phyloP scores from a whole-genome alignment of 164 flowering plant species.

The Piper longum region DNA sequence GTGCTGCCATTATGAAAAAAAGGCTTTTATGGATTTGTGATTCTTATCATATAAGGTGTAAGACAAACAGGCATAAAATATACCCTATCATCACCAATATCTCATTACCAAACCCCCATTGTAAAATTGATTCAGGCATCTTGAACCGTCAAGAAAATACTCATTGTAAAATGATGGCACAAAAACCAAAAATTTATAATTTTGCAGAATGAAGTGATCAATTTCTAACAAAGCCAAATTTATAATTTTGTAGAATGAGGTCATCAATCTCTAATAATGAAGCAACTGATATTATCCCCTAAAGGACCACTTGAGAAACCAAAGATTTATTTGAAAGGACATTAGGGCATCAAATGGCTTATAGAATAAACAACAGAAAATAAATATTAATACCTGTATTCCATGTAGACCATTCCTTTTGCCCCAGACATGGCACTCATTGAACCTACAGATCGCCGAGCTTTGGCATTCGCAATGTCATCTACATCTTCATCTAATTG shows the following conservation, averaged over 20 bases:
- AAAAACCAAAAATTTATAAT: not conserved
- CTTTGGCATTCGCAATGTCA: slow-evolving; percentile 62
- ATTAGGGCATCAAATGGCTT: not conserved
- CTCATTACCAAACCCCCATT: no score
- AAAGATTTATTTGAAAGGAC: not conserved
- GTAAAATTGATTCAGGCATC: no score
- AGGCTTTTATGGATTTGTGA: not conserved
- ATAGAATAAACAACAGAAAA: not conserved
- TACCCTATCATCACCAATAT: no score
- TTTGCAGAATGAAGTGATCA: not conserved
- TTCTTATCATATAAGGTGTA: not conserved
- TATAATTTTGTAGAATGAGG: not conserved
- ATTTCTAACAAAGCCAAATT: not conserved
- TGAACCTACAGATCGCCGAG: slow-evolving; percentile 56
- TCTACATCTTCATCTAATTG: slow-evolving; percentile 83
- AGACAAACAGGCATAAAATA: no score
- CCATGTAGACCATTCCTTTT: slow-evolving; percentile 82
- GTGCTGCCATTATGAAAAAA: slow-evolving; percentile 30
- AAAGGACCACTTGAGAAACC: not conserved
- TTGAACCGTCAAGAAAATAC: no score
- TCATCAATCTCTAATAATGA: not conserved
- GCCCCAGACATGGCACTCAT: slow-evolving; percentile 97
- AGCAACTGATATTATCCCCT: not conserved
- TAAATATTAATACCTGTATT: slow-evolving; percentile 41
- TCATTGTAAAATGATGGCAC: no score